Percentiles rank a stretch among this genome's conserved stretches.
Evolutionary conservation across 2,329 filamentous ascomycete genomes (phyloP).

Genomic region (Scolecobasidium constrictum): DNA sequence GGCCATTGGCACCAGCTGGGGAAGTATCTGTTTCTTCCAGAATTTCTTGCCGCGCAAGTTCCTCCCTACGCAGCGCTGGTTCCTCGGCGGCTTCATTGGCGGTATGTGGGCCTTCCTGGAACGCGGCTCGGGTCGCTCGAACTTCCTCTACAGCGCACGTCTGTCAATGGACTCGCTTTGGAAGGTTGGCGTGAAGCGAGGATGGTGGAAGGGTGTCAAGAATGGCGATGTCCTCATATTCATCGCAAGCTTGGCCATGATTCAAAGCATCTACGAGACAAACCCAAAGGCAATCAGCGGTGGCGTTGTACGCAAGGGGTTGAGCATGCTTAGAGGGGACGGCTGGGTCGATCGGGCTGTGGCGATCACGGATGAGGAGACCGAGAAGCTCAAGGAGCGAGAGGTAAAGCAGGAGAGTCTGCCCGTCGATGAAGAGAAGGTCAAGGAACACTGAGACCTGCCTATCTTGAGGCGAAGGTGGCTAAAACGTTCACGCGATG

Average conservation of each 20-base stretch:
- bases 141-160: slow-evolving; percentile 71
- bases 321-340: slow-evolving; percentile 65
- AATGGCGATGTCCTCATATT: slow-evolving; percentile 82
- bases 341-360: slow-evolving; percentile 56
- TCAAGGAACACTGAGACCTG: not conserved
- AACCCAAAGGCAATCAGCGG: slow-evolving; percentile 59
- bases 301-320: slow-evolving; percentile 54
- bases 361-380: slow-evolving; percentile 1
- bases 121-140: slow-evolving; percentile 48
- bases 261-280: slow-evolving; percentile 67
- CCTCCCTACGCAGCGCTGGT: slow-evolving; percentile 76
- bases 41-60: slow-evolving; percentile 61
- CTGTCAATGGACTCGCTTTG: slow-evolving; percentile 74
- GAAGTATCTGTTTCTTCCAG: slow-evolving; percentile 81
- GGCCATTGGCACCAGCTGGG: slow-evolving; percentile 80
- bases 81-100: slow-evolving; percentile 74
- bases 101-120: slow-evolving; percentile 79
- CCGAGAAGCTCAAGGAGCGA: slow-evolving; percentile 2
- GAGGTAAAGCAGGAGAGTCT: slow-evolving; percentile 5
- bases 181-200: slow-evolving; percentile 86
- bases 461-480: not conserved
- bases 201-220: slow-evolving; percentile 74
- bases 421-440: not conserved
- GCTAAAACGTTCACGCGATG: not conserved
- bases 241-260: slow-evolving; percentile 63